Base-by-base conservation (phyloP, 805 yeast genomes). In the Ogataea pilisensis region DNA sequence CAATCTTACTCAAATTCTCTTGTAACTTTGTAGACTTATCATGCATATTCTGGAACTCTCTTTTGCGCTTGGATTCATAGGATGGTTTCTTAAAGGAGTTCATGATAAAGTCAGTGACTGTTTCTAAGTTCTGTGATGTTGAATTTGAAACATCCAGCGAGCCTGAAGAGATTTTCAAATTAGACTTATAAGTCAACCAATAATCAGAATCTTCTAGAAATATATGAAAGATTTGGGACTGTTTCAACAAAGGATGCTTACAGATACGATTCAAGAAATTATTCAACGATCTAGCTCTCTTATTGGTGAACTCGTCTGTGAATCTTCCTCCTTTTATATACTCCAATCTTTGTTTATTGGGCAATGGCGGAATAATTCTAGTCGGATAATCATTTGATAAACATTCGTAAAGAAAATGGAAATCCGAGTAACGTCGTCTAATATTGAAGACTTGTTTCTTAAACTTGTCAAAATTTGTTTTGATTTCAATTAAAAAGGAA, bases 241-340 rank as follows among this genome's bases (percentile, higher is more conserved):
- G 75, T 34, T 81, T 75, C 45, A 91, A 66, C 1, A 71, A 61
- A 20, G 90, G 90, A 64, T 93, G 98, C 46, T 71, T 69, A 16
- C 88, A 72, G 6, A 91, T 69, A 43, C 95, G 76, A 46, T 75
- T 68, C 37, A 91, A 63, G 55, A 90, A 93, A 44, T 91, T 70
- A 50, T 82, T 79, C 33, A 91, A 68, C 4, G 96, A 85, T 35
- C 81, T 78, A 3, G 95, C 82, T 51, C 99, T 69, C 58, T 86
- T 85, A 45, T 73, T 69, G 0, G 96, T 91, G 61, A 93, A 93
- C 43, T 85, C 89, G 12, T 77, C 71, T 21, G 91, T 80, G 59
- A 91, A 91, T 29, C 98, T 72, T 54, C 91, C 97, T 9, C 99
- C 98, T 29, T 95, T 89, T 38, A 91, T 73, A 63, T 93, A 91